Evolutionary conservation across 768 basidiomycete genomes (phyloP).

Genomic region (Pulveroboletus sp.): DNA sequence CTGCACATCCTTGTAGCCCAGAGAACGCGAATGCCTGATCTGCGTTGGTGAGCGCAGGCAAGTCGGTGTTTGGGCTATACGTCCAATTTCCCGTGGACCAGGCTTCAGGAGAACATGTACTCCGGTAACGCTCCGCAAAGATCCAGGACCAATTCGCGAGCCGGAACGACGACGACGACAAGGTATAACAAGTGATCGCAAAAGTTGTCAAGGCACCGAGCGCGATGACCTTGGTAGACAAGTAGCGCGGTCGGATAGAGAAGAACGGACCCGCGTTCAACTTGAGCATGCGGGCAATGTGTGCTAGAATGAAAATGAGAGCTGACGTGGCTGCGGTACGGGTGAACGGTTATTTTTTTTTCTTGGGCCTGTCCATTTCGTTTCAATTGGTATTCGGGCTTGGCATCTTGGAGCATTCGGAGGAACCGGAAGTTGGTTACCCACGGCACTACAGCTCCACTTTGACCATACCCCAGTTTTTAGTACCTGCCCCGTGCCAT

Average conservation of each 20-base stretch:
- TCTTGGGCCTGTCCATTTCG: neutral
- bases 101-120: slow-evolving; percentile 33
- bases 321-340: slow-evolving; percentile 2
- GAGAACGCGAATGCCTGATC: slow-evolving; percentile 50
- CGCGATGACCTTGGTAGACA: slow-evolving; percentile 22
- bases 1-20: slow-evolving; percentile 63
- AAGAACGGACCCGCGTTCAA: slow-evolving; percentile 1
- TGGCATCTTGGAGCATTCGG: neutral
- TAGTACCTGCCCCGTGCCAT: neutral
- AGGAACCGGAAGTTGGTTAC: slow-evolving; percentile 1
- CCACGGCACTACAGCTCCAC: neutral
- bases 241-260: slow-evolving; percentile 20
- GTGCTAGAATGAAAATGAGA: neutral
- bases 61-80: slow-evolving; percentile 34
- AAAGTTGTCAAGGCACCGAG: slow-evolving; percentile 28
- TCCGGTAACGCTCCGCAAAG: slow-evolving; percentile 26
- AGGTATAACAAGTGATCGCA: slow-evolving; percentile 27
- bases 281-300: slow-evolving; percentile 1
- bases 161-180: slow-evolving; percentile 23
- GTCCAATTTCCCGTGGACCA: slow-evolving; percentile 43
- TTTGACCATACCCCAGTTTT: neutral
- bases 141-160: slow-evolving; percentile 20
- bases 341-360: neutral
- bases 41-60: slow-evolving; percentile 33
- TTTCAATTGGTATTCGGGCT: neutral